Evolutionary conservation across 2,329 filamentous ascomycete species (phyloP), one percentile per base, ranked within the genome.

Genomic region (Colletotrichum sp.): DNA sequence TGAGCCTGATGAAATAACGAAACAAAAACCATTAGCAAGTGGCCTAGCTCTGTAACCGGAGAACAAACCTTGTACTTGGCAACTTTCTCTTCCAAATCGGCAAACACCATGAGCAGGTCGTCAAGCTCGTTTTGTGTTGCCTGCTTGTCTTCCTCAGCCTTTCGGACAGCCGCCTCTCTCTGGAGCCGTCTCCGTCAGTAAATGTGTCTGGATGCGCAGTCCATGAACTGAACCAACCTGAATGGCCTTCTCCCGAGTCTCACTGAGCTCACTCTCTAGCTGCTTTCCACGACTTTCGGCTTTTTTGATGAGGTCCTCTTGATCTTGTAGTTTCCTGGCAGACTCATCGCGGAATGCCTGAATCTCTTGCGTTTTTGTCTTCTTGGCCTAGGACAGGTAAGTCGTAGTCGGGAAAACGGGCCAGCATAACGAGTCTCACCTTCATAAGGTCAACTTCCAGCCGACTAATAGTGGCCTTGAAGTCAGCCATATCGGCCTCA

Each of bases 81-180:
- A 63, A 91, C 87, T 84, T 96, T 96, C 68, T 95, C 93, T 82
- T 97, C 94, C 21, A 95, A 80, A 80, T 97, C 94, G 16, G 91
- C 92, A 82, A 96, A 95, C 7, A 97, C 92, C 85, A 96, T 93
- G 43, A 97, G 85, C 68, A 96, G 86, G 81, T 97, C 94, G 77
- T 97, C 94, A 59, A 96, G 86, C 82, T 97, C 94, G 4, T 90
- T 88, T 80, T 96, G 94, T 7, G 89, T 88, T 2, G 89, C 84
- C 74, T 91, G 87, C 69, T 90, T 91, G 72, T 93, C 91, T 73
- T 91, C 88, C 77, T 92, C 90, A 75, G 90, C 92, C 76, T 89
- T 84, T 59, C 82, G 79, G 18, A 83, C 66, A 29, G 81, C 77
- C 6, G 77, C 74, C 66, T 84, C 80, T 58, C 79, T 75, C 83